Evolutionary conservation across 768 basidiomycete species (phyloP), one percentile per base, ranked within the genome.

Genomic region (Phanerochaete carnosa): DNA sequence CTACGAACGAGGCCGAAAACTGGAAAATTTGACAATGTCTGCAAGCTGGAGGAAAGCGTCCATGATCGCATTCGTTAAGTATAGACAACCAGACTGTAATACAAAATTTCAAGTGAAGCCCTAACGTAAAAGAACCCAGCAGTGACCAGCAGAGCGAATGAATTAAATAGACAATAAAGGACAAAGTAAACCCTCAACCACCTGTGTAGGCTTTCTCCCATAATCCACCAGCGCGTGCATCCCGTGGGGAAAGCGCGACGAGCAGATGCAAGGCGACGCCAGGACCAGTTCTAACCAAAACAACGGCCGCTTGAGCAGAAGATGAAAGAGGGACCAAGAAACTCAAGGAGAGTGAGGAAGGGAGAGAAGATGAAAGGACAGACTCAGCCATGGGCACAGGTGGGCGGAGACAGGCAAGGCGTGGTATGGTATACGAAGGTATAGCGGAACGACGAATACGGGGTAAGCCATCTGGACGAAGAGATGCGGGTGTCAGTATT

Each of bases 101-200:
- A 57, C 45, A 46, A n/a, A n/a, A n/a, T n/a, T n/a, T n/a, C 56
- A 57, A 28, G 45, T 43, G 30, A 45, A 57, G 56, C 9, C 47
- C 30, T 57, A 57, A 22, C 56, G 56, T 46, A 57, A 16, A 11
- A 32, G 37, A 43, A 57, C 45, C 56, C 56, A 43, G 56, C 56
- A 26, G 33, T 57, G 56, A 57, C 56, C 56, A 46, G 56, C 56
- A 57, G 45, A 30, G 56, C 55, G 54, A 37, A 39, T 37, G 39
- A n/a, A 55, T 55, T 55, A 55, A 55, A 55, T 55, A 55, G 54
- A 55, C 54, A 55, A 55, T 55, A 55, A 57, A 29, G 19, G 39
- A 19, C 25, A 39, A 56, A 16, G 45, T 33, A 57, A 56, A 57
- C 45, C 55, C 54, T 43, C 54, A 43, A 35, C 54, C 35, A 33